Percentiles rank a stretch among this genome's conserved stretches.
phyloP scores from a whole-genome alignment of 2,329 filamentous ascomycete species.

The Pyrenochaeta sp. region DNA sequence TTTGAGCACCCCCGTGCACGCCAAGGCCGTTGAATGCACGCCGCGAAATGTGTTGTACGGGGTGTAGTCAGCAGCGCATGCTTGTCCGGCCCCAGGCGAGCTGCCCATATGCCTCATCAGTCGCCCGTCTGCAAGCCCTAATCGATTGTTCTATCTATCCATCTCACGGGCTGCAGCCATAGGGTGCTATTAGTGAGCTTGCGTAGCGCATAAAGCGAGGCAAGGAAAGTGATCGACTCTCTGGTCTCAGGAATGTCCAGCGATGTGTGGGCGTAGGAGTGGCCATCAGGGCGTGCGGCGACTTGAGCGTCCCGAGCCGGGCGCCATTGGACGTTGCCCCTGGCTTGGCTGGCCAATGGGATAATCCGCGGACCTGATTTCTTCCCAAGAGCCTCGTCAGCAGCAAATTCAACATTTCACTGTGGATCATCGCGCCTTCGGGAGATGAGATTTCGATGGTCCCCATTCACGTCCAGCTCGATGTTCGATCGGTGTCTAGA shows the following conservation, averaged over 20 bases:
- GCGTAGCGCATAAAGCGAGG: conserved; percentile 1
- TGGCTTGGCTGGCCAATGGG: conserved; percentile 20
- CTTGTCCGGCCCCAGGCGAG: background rate
- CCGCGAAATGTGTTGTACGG: conserved; percentile 5
- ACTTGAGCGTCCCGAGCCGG: conserved; percentile 36
- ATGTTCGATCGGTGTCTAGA: too few relatives aligned
- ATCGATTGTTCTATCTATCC: conserved; percentile 3
- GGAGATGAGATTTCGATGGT: conserved; percentile 1
- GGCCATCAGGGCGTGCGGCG: conserved; percentile 17
- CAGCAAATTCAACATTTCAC: conserved; percentile 14
- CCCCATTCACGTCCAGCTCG: too few relatives aligned
- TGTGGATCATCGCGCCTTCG: too few relatives aligned
- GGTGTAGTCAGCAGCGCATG: conserved; percentile 9
- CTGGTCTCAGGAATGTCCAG: conserved; percentile 28
- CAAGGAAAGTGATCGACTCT: conserved; percentile 8
- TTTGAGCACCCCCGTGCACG: conserved; percentile 16
- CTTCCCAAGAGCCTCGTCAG: conserved; percentile 22
- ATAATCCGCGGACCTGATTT: conserved; percentile 7
- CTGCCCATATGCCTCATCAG: conserved; percentile 3
- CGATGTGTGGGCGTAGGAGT: conserved; percentile 10
- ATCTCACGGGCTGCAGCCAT: background rate
- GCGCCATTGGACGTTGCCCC: conserved; percentile 16
- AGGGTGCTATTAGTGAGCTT: background rate
- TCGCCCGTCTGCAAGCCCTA: conserved; percentile 5
- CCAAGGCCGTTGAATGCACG: conserved; percentile 18